Percentiles rank a stretch among this genome's conserved stretches.
phyloP scores from a whole-genome alignment of 1,284 basidiomycete genomes.

The Bondarzewia mesenterica region DNA sequence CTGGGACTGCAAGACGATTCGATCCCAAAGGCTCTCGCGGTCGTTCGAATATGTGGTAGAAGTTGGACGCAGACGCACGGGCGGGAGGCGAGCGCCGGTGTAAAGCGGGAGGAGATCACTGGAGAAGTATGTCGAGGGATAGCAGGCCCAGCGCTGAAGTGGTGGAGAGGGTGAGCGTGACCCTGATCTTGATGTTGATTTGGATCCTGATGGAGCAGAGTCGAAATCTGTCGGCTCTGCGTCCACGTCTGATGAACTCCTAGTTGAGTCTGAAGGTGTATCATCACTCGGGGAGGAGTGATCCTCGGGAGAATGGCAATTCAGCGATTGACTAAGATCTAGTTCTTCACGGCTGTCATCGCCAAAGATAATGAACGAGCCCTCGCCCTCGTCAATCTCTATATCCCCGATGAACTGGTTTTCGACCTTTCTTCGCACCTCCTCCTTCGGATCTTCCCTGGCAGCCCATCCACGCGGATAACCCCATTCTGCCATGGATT shows the following conservation, averaged over 20 bases:
- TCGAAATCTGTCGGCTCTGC: slow-evolving; percentile 2
- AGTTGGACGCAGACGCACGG: slow-evolving; percentile 13
- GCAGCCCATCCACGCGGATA: slow-evolving; percentile 69
- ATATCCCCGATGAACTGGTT: slow-evolving; percentile 15
- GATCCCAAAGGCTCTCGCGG: slow-evolving; percentile 31
- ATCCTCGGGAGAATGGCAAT: no score
- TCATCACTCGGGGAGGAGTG: background rate
- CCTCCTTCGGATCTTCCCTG: slow-evolving; percentile 39
- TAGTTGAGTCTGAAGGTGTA: background rate
- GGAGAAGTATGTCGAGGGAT: slow-evolving; percentile 52
- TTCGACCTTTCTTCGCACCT: slow-evolving; percentile 33
- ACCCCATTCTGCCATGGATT: slow-evolving; percentile 62
- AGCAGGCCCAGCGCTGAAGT: slow-evolving; percentile 50
- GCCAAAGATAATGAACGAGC: slow-evolving; percentile 30
- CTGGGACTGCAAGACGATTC: slow-evolving; percentile 17
- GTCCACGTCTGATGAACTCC: slow-evolving; percentile 12
- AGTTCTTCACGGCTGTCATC: slow-evolving; percentile 29
- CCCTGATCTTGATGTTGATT: background rate
- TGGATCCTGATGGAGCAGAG: slow-evolving; percentile 1
- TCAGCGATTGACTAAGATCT: slow-evolving; percentile 15
- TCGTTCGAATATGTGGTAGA: slow-evolving; percentile 28
- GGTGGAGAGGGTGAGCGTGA: background rate
- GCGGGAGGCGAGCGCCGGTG: slow-evolving; percentile 31
- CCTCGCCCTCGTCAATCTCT: slow-evolving; percentile 14
- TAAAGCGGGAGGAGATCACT: slow-evolving; percentile 49